These are phyloP conservation scores for Penicillium maclennaniae DNA, from an alignment of 495 filamentous ascomycete genomes.

Conservation along the genomic window DNA sequence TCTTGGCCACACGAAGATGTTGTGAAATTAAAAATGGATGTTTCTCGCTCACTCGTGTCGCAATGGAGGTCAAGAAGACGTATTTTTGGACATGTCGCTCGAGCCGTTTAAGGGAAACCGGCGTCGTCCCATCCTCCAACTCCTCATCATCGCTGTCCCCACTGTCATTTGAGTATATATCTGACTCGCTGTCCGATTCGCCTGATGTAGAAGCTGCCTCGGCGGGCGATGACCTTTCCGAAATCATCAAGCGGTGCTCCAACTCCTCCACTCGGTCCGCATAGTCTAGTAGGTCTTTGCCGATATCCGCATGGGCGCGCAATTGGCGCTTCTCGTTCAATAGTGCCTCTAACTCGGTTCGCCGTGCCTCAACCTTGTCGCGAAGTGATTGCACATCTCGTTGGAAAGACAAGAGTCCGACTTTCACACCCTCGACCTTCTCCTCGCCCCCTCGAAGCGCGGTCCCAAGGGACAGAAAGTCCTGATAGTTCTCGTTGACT, in stretches of 20 bases:
- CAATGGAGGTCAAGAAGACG: slow-evolving; percentile 49
- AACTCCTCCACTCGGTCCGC: slow-evolving; percentile 68
- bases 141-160: slow-evolving; percentile 54
- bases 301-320: slow-evolving; percentile 51
- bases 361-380: slow-evolving; percentile 50
- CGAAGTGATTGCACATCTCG: slow-evolving; percentile 66
- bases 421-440: slow-evolving; percentile 83
- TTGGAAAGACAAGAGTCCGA: slow-evolving; percentile 79
- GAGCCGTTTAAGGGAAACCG: slow-evolving; percentile 49
- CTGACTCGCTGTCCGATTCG: slow-evolving; percentile 36
- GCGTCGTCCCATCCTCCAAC: slow-evolving; percentile 39
- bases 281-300: slow-evolving; percentile 65
- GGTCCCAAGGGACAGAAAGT: slow-evolving; percentile 78
- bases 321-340: slow-evolving; percentile 53
- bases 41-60: slow-evolving; percentile 47
- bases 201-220: slow-evolving; percentile 4
- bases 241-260: slow-evolving; percentile 65
- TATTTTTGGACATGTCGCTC: slow-evolving; percentile 56
- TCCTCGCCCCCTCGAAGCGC: slow-evolving; percentile 86
- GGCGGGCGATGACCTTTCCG: slow-evolving; percentile 16
- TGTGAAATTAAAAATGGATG: slow-evolving; percentile 66
- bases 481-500: slow-evolving; percentile 89
- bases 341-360: slow-evolving; percentile 49
- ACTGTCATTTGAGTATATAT: slow-evolving; percentile 43
- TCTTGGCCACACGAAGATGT: slow-evolving; percentile 51